Conservation (phyloP, 2,329 filamentous ascomycete genomes). For the Claviceps purpurea region DNA sequence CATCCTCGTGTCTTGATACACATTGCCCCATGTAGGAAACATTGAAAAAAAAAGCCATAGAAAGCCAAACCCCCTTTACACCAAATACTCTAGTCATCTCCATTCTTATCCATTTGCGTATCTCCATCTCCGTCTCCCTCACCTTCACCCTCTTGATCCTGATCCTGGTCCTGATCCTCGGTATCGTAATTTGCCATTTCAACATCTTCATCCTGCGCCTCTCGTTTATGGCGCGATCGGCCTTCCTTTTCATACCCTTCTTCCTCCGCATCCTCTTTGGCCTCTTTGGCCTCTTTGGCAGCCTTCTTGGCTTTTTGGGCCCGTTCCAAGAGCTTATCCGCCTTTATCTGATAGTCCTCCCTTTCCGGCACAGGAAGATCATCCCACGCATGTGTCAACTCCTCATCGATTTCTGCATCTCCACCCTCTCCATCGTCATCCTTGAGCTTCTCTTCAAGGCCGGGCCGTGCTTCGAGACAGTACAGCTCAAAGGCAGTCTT, state of each 20-base stretch:
- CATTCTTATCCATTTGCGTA: not conserved
- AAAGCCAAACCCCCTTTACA: not conserved
- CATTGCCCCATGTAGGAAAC: not conserved
- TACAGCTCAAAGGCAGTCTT: slow-evolving; percentile 41
- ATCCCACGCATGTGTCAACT: slow-evolving; percentile 42
- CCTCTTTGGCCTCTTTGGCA: slow-evolving; percentile 10
- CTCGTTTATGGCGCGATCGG: slow-evolving; percentile 14
- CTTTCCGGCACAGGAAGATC: slow-evolving; percentile 35
- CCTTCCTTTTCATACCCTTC: slow-evolving; percentile 11
- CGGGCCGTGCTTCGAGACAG: slow-evolving; percentile 34
- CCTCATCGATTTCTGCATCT: slow-evolving; percentile 34
- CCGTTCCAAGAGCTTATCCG: slow-evolving; percentile 15
- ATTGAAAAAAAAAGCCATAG: not conserved
- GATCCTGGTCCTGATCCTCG: slow-evolving; percentile 21
- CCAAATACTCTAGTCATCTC: slow-evolving; percentile 11
- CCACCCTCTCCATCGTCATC: slow-evolving; percentile 17
- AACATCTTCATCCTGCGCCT: slow-evolving; percentile 32
- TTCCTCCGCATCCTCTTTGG: slow-evolving; percentile 6
- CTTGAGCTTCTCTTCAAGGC: slow-evolving; percentile 31
- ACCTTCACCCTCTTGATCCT: not conserved
- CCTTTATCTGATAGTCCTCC: slow-evolving; percentile 32
- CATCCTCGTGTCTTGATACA: not conserved
- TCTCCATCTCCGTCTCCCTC: not conserved
- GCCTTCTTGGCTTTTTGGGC: slow-evolving; percentile 16
- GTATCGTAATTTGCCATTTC: slow-evolving; percentile 36